These are phyloP conservation scores for Umbelopsis sp. DNA, from an alignment of 371 early-diverging fungal genomes.

Conservation along the genomic window DNA sequence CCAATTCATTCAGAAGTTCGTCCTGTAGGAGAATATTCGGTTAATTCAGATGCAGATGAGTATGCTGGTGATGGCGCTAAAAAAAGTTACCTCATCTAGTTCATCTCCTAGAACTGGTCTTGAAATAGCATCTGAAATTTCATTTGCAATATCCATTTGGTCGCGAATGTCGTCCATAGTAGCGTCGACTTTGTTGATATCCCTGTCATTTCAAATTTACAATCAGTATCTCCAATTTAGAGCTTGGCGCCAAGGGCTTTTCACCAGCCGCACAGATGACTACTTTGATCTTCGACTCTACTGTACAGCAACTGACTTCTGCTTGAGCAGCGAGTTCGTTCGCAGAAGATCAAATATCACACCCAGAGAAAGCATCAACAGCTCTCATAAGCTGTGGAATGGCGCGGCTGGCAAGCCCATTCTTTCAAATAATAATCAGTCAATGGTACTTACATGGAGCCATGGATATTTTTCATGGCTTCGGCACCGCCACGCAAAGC, in stretches of 20 bases:
- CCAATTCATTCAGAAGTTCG: conserved; percentile 91
- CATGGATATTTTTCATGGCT: conserved; percentile 95
- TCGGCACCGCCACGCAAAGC: conserved; percentile 94
- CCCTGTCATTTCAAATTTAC: conserved; percentile 51
- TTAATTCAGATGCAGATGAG: not conserved
- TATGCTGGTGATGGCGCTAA: not conserved
- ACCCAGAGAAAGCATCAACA: no score
- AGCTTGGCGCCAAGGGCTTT: not conserved
- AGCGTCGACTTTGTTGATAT: conserved; percentile 93
- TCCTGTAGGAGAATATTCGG: conserved; percentile 50
- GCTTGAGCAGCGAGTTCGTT: no score
- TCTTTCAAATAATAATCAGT: not conserved
- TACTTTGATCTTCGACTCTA: no score
- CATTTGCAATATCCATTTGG: conserved; percentile 96
- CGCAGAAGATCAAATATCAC: conserved; percentile 1
- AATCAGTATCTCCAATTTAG: not conserved
- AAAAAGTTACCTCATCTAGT: conserved; percentile 75
- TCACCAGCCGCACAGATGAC: no score
- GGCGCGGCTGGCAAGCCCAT: not conserved
- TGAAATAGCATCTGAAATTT: conserved; percentile 93
- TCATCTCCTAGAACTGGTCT: conserved; percentile 90
- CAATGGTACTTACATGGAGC: conserved; percentile 71
- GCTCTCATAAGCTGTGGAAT: not conserved
- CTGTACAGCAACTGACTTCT: no score
- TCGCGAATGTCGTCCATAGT: conserved; percentile 98